A percentile compares a stretch with the other conserved stretches of the same genome.
These are phyloP conservation scores for Stemphylium vesicarium DNA, from an alignment of 2,329 filamentous ascomycete genomes.

Conservation along the genomic window DNA sequence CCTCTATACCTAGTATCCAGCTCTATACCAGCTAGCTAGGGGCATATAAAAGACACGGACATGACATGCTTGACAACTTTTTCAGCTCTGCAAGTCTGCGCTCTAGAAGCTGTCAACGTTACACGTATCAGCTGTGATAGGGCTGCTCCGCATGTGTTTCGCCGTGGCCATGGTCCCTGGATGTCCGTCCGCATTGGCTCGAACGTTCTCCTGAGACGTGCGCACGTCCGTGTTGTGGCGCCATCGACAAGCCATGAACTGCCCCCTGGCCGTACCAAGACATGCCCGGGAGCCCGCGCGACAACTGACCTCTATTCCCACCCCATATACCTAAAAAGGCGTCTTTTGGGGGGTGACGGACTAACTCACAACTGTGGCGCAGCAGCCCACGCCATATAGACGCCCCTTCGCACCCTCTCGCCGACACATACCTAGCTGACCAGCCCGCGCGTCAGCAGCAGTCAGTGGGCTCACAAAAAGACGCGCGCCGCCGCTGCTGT, in stretches of 20 bases:
- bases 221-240: constrained; percentile 21
- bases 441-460: too few species aligned
- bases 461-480: too few species aligned
- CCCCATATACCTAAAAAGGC: background rate
- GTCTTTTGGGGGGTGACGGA: background rate
- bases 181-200: constrained; percentile 24
- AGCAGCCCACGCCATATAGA: background rate
- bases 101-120: background rate
- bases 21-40: too few species aligned
- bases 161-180: constrained; percentile 5
- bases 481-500: background rate
- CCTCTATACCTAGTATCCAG: background rate
- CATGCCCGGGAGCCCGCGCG: background rate
- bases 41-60: too few species aligned
- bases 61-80: too few species aligned
- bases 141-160: constrained; percentile 16
- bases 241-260: constrained; percentile 3
- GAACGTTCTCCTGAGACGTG: constrained; percentile 38
- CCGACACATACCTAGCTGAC: background rate
- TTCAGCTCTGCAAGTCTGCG: too few species aligned
- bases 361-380: constrained; percentile 1
- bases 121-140: constrained; percentile 2
- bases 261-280: constrained; percentile 2
- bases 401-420: constrained; percentile 9
- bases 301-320: background rate